Percentiles rank a stretch among this genome's conserved stretches.
Conservation (phyloP, 228 moss, liverwort and hornwort genomes). For the Sphagnum fallax region DNA sequence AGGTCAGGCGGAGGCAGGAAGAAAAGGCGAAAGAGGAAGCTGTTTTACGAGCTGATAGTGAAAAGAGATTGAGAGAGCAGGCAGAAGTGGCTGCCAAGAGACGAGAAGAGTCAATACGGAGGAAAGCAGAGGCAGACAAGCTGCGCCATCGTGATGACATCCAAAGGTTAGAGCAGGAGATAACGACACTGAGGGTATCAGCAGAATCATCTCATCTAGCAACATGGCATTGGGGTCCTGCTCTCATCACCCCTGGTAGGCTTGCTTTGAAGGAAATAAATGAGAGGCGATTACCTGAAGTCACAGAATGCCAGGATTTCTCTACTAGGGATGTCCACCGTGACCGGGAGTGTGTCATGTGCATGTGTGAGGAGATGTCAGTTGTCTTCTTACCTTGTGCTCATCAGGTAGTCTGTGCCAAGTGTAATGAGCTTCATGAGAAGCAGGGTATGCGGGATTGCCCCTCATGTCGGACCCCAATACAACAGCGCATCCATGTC, state of each 20-base stretch:
- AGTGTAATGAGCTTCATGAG: constrained; percentile 74
- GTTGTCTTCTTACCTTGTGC: constrained; percentile 78
- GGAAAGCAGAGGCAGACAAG: constrained; percentile 61
- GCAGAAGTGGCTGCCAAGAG: constrained; percentile 60
- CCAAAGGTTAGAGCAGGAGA: constrained; percentile 53
- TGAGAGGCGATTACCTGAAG: constrained; percentile 30
- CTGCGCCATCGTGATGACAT: constrained; percentile 59
- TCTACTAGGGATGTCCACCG: constrained; percentile 44
- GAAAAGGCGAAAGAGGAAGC: constrained; percentile 72
- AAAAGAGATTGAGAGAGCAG: constrained; percentile 59
- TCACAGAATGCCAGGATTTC: constrained; percentile 46
- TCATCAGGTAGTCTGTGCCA: constrained; percentile 68
- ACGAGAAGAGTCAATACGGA: constrained; percentile 56
- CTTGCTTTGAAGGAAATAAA: constrained; percentile 36
- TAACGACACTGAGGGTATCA: constrained; percentile 46
- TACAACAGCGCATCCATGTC: constrained; percentile 69
- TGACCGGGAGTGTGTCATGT: constrained; percentile 82
- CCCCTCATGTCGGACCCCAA: constrained; percentile 70
- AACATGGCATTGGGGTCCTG: constrained; percentile 65
- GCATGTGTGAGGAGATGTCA: constrained; percentile 77
- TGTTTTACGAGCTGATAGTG: constrained; percentile 44
- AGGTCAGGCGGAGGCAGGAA: constrained; percentile 75
- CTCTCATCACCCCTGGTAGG: constrained; percentile 20
- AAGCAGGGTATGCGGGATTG: constrained; percentile 73
- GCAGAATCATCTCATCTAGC: constrained; percentile 56